phyloP scores from a whole-genome alignment of 768 basidiomycete species.

The Panus rudis region DNA sequence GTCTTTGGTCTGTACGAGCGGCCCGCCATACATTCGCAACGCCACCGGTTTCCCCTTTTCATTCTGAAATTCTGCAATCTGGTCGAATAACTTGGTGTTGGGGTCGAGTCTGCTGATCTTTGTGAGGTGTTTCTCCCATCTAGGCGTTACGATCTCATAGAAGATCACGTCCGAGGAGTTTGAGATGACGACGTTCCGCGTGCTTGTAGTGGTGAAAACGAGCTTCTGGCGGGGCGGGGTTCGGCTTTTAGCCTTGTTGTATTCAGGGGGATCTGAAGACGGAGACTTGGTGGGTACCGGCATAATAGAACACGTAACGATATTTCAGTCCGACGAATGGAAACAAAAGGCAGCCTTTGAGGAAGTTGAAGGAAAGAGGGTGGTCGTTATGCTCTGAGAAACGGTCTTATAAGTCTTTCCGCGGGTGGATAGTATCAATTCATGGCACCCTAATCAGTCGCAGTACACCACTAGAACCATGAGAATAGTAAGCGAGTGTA shows the following conservation, averaged over 20 bases:
- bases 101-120: conserved; percentile 27
- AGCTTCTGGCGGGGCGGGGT: conserved; percentile 21
- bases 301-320: too few species aligned
- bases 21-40: conserved; percentile 23
- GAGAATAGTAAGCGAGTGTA: too few species aligned
- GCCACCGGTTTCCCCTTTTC: conserved; percentile 21
- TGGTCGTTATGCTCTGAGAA: too few species aligned
- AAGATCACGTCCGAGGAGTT: conserved; percentile 31
- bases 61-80: conserved; percentile 27
- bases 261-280: not conserved
- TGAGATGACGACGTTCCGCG: conserved; percentile 32
- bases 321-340: too few species aligned
- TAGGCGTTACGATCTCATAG: conserved; percentile 34
- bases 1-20: conserved; percentile 20
- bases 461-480: too few species aligned
- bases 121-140: conserved; percentile 30
- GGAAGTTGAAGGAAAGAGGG: too few species aligned
- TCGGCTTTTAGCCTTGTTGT: not conserved
- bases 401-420: too few species aligned
- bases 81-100: conserved; percentile 22
- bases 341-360: too few species aligned
- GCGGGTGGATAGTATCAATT: too few species aligned
- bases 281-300: conserved; percentile 1
- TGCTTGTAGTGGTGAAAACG: conserved; percentile 30
- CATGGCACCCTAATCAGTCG: too few species aligned